phyloP scores from a whole-genome alignment of 768 basidiomycete species.

The Trichaptum fuscoviolaceum region DNA sequence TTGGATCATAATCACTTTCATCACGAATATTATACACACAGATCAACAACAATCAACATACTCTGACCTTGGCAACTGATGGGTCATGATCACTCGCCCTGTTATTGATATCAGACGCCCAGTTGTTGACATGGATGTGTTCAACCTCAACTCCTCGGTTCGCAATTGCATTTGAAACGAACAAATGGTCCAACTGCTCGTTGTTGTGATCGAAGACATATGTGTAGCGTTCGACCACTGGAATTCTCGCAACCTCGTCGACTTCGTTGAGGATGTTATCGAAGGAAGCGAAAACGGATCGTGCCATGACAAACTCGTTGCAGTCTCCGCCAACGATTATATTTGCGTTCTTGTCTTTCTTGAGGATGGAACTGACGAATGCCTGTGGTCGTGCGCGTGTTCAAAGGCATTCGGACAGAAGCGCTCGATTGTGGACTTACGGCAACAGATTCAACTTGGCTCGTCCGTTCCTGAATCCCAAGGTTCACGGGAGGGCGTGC shows the following conservation, averaged over 20 bases:
- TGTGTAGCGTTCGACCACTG: conserved; percentile 49
- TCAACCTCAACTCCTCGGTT: conserved; percentile 40
- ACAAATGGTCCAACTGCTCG: conserved; percentile 55
- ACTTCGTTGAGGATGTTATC: conserved; percentile 38
- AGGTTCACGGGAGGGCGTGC: conserved; percentile 56
- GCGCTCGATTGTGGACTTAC: conserved; percentile 28
- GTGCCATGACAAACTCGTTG: conserved; percentile 56
- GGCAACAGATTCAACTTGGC: conserved; percentile 45
- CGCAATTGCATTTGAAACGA: conserved; percentile 43
- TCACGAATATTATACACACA: background rate
- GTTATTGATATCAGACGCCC: conserved; percentile 36
- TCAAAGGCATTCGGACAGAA: background rate
- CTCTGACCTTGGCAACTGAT: conserved; percentile 42
- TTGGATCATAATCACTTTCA: too few relatives aligned
- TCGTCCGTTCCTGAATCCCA: conserved; percentile 40
- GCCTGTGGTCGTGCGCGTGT: conserved; percentile 24
- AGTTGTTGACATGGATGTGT: conserved; percentile 59
- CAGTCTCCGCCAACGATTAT: conserved; percentile 56
- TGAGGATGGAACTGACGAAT: conserved; percentile 45
- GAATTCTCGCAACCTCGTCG: conserved; percentile 44
- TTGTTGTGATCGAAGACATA: conserved; percentile 58
- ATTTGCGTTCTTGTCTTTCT: conserved; percentile 37
- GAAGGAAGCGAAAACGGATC: conserved; percentile 44
- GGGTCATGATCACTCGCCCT: conserved; percentile 60
- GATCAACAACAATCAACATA: conserved; percentile 31